Base-by-base conservation (phyloP, 2,329 filamentous ascomycete genomes). In the Aspergillus oerlinghausenensis region DNA sequence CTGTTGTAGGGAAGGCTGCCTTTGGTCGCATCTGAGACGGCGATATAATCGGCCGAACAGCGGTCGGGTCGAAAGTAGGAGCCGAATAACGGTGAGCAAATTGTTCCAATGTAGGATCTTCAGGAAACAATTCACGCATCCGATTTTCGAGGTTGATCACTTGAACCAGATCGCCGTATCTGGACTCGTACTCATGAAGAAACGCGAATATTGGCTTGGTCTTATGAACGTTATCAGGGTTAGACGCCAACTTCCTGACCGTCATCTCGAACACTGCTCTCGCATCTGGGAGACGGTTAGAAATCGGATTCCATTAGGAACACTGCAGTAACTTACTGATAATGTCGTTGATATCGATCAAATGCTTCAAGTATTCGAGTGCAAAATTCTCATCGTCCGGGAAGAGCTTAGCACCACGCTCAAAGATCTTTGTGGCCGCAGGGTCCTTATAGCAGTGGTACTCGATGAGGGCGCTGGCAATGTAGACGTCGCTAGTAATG, bases 231-330 rank as follows among this genome's bases (percentile, higher is more conserved):
- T 85, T 84, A 63, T 92, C 89, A 0, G 89, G 85, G 63, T 92
- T 94, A 25, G 88, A 82, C 7, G 88, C 84, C 47, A 97, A 82
- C 60, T 88, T 88, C 68, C 88, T 90, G 58, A 97, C 90, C 17
- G 92, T 92, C 17, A 92, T 97, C 72, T 97, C 94, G 67, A 99
- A 99, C 2, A 97, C 92, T 9, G 94, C 92, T 63, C 94, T 86
- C 35, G 94, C 94, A 81, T 99, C 92, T 92, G 64, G 35, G 35
- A 35, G 21, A 50, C 35, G 50, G 6, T 66, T 54, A 70, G 63
- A 25, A 60, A 17, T n/a, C 4, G 9, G 9, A 43, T 29, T 8
- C 14, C 0, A 14, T 9, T 21, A 28, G 23, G 21, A 42, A 26
- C 17, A 25, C 10, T 25, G 3, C 1, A 43, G 21, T 1, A 32